These are phyloP conservation scores for Lachancea mirantina DNA, from an alignment of 805 yeast species.

Conservation along the genomic window DNA sequence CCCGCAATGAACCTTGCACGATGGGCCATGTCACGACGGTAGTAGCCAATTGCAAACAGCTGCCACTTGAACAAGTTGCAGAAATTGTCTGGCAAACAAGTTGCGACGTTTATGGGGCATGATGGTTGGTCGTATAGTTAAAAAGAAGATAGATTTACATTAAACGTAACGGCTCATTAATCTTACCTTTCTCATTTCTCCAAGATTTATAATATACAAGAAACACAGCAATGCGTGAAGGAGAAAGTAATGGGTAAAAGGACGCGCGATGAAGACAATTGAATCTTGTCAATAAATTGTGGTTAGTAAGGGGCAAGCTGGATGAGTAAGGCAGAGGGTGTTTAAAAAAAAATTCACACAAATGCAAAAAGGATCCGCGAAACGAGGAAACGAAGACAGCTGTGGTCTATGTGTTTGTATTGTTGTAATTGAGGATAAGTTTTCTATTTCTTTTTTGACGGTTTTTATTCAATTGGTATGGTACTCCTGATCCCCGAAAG, in stretches of 20 bases:
- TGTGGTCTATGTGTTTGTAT: too few species aligned
- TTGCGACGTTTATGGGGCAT: conserved; percentile 34
- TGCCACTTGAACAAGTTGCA: conserved; percentile 39
- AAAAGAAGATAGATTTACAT: not conserved
- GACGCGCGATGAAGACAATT: too few species aligned
- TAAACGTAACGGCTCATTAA: conserved; percentile 3
- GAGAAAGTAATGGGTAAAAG: too few species aligned
- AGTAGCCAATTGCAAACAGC: conserved; percentile 43
- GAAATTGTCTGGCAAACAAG: conserved; percentile 48
- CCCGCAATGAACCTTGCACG: conserved; percentile 88
- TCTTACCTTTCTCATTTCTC: too few species aligned
- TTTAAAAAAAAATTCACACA: conserved; percentile 1
- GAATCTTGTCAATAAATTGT: conserved; percentile 1
- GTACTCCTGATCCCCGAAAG: too few species aligned
- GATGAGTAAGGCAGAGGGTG: conserved; percentile 1
- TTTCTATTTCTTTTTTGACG: too few species aligned
- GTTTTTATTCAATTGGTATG: too few species aligned
- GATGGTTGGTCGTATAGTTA: conserved; percentile 1
- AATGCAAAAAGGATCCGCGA: too few species aligned
- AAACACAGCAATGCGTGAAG: too few species aligned
- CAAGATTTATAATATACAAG: too few species aligned
- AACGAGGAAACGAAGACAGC: not conserved
- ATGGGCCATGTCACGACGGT: conserved; percentile 75
- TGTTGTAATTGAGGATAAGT: too few species aligned
- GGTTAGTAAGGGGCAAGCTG: not conserved